Conservation (phyloP, 192 early-diverging fungal species). For the Podila epicladia region DNA sequence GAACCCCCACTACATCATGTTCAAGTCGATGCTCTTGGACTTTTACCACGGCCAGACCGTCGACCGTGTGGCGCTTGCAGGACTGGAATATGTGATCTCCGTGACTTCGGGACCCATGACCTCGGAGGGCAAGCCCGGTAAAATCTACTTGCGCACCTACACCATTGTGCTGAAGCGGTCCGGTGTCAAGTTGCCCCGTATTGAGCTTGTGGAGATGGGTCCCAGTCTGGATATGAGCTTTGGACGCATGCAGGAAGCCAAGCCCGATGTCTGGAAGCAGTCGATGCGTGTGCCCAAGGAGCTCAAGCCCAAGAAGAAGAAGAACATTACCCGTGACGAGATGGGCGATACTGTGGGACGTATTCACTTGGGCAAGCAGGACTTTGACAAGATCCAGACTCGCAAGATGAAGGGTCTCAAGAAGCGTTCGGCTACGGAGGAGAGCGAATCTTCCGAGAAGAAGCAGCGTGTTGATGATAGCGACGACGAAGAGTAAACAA, state of each 20-base stretch:
- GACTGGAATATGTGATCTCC: conserved; percentile 90
- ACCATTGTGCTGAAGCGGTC: conserved; percentile 88
- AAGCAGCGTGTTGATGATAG: conserved; percentile 51
- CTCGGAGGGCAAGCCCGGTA: conserved; percentile 66
- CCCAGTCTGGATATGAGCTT: conserved; percentile 85
- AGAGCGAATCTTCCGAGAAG: conserved; percentile 43
- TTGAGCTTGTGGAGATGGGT: conserved; percentile 96
- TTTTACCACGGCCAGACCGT: conserved; percentile 86
- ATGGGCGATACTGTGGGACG: conserved; percentile 93
- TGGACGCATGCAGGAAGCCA: conserved; percentile 76
- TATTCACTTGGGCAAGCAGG: conserved; percentile 92
- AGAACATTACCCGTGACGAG: conserved; percentile 92
- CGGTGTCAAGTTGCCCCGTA: conserved; percentile 84
- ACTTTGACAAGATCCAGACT: conserved; percentile 93
- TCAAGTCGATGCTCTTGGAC: conserved; percentile 90
- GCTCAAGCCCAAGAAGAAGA: conserved; percentile 85
- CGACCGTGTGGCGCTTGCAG: conserved; percentile 83
- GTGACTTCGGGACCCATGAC: conserved; percentile 76
- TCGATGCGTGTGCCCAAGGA: conserved; percentile 89
- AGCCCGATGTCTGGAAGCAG: conserved; percentile 84
- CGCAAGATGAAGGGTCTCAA: conserved; percentile 99
- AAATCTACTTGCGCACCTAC: conserved; percentile 85
- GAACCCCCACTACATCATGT: conserved; percentile 70
- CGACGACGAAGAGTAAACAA: conserved; percentile 50
- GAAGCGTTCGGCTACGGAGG: conserved; percentile 55